These are phyloP conservation scores for Rugonectria rugulosa DNA, from an alignment of 2,329 filamentous ascomycete species.

Conservation along the genomic window DNA sequence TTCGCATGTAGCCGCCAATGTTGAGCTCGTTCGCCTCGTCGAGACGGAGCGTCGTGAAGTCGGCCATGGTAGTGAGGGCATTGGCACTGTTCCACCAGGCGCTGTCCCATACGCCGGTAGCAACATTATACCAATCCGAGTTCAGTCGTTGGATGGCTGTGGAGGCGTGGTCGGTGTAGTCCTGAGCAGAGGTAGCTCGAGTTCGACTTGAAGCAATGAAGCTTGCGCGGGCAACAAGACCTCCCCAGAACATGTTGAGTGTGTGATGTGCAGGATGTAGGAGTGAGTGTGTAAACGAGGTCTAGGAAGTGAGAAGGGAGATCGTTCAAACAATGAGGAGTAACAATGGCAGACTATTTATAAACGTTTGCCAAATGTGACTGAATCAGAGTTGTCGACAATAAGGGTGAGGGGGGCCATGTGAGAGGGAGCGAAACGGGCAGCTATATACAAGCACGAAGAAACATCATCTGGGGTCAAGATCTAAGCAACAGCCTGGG, in stretches of 20 bases:
- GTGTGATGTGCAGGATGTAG: not conserved
- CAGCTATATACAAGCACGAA: constrained; percentile 23
- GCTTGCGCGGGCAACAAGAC: constrained; percentile 30
- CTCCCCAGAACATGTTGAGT: constrained; percentile 34
- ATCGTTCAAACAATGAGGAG: not conserved
- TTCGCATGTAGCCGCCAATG: constrained; percentile 50
- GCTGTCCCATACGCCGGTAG: constrained; percentile 68
- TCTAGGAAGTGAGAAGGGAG: not conserved
- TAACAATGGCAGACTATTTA: constrained; percentile 5
- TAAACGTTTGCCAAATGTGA: constrained; percentile 11
- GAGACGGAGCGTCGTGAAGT: constrained; percentile 53
- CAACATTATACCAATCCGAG: constrained; percentile 63
- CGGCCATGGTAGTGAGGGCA: constrained; percentile 66
- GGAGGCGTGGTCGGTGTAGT: constrained; percentile 45
- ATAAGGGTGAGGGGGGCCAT: not conserved
- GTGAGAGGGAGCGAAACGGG: constrained; percentile 7
- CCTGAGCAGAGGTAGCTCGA: constrained; percentile 26
- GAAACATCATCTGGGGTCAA: not conserved
- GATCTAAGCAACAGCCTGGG: not conserved
- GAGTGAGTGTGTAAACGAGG: not conserved
- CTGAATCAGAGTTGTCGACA: constrained; percentile 21
- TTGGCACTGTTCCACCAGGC: constrained; percentile 81
- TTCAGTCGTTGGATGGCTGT: constrained; percentile 57
- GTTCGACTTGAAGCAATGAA: constrained; percentile 27
- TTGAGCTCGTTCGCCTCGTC: constrained; percentile 47